A percentile compares a stretch with the other conserved stretches of the same genome.
phyloP scores from a whole-genome alignment of 2,329 filamentous ascomycete species.

The Hyphodiscus sp. region DNA sequence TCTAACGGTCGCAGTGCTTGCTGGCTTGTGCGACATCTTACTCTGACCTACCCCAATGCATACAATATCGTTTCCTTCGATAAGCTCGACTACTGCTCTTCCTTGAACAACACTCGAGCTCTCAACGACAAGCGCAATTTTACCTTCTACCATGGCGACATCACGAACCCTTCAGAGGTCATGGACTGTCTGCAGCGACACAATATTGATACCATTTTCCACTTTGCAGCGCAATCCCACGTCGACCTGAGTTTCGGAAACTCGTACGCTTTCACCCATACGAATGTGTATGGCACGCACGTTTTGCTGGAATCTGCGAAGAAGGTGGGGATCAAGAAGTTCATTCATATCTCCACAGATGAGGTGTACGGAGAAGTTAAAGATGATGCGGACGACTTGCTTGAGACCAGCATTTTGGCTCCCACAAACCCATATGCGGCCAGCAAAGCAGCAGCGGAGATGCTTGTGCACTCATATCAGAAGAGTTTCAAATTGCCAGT shows the following conservation, averaged over 20 bases:
- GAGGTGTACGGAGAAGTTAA: slow-evolving; percentile 80
- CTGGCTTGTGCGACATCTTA: slow-evolving; percentile 76
- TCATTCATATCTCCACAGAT: slow-evolving; percentile 79
- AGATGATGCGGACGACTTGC: slow-evolving; percentile 62
- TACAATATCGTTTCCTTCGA: slow-evolving; percentile 82
- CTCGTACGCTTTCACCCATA: slow-evolving; percentile 73
- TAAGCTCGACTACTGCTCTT: slow-evolving; percentile 78
- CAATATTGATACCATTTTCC: slow-evolving; percentile 72
- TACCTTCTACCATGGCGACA: slow-evolving; percentile 71
- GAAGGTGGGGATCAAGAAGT: slow-evolving; percentile 62
- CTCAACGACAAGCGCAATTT: slow-evolving; percentile 67
- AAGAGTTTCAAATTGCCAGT: slow-evolving; percentile 76
- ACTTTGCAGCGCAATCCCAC: slow-evolving; percentile 81
- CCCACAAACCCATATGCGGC: slow-evolving; percentile 80
- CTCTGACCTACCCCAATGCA: slow-evolving; percentile 62
- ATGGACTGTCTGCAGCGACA: slow-evolving; percentile 63
- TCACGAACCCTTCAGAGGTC: slow-evolving; percentile 65
- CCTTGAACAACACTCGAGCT: slow-evolving; percentile 69
- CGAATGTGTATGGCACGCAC: slow-evolving; percentile 80
- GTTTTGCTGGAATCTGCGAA: slow-evolving; percentile 72
- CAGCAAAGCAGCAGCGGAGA: slow-evolving; percentile 75
- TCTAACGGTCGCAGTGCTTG: slow-evolving; percentile 53
- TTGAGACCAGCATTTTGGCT: slow-evolving; percentile 67
- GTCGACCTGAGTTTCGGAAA: slow-evolving; percentile 80
- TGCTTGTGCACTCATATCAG: slow-evolving; percentile 81